Evolutionary conservation across 148 eudicot species (phyloP), one percentile per base, ranked within the genome.

Genomic region (Nyssa sinensis): DNA sequence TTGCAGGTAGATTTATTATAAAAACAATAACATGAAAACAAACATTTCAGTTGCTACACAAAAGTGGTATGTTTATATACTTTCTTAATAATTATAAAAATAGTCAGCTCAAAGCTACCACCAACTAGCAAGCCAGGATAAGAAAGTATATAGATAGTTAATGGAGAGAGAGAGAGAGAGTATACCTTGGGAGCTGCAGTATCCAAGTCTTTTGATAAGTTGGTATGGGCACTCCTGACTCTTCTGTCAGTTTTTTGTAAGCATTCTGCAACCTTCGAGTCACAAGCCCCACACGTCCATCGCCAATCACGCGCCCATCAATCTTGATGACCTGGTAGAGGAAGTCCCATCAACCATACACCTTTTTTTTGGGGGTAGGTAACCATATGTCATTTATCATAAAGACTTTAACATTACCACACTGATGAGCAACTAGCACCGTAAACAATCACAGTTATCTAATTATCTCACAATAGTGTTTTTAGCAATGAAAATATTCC

Each of bases 211-310:
- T 29, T 0, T 73, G 81, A 73, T 86, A 90, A 53, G 91, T 89
- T 39, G 98, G 98, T 57, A 95, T 92, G 62, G 89, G 91, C 75
- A 92, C 97, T 39, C 98, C 98, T 5, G 86, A 81, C 5, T 81
- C 90, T 39, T 80, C 84, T 2, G 96, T 87, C 70, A 92, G 82
- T 33, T 78, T 78, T 44, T 77, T 88, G 80, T 81, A 92, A 14
- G 84, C 92, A 66, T 73, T 78, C 75, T 95, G 98, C 85, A 95
- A 73, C 67, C 78, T 79, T 77, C 77, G 87, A 41, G 98, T 95
- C 59, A 92, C 82, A 7, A 94, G 96, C 70, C 98, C 98, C 33
- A 92, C 94, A 35, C 25, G 66, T 32, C 97, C 96, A 37, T 86
- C 92, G 34, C 97, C 97, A 41, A 95, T 79, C 70, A 78, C 24